These are phyloP conservation scores for Bretschneidera sinensis DNA, from an alignment of 345 rosid species.

Conservation along the genomic window DNA sequence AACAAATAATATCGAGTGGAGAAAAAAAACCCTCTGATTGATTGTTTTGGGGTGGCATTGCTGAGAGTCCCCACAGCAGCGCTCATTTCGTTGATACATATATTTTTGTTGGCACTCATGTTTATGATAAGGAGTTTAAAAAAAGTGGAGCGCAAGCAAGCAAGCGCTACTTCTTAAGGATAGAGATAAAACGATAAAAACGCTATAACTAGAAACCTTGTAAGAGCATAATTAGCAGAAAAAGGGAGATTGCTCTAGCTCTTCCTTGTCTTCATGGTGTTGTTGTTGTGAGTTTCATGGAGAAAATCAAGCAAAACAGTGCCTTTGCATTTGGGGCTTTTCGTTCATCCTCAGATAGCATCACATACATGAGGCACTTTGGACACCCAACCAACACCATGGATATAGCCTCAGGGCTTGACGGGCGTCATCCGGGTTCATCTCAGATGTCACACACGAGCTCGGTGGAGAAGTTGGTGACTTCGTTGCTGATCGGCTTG, in stretches of 20 bases:
- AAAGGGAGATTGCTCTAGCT: constrained; percentile 11
- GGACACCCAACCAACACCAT: constrained; percentile 96
- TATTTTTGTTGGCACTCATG: constrained; percentile 15
- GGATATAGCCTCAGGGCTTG: constrained; percentile 88
- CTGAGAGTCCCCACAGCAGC: too few relatives aligned
- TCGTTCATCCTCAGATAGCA: constrained; percentile 78
- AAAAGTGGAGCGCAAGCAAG: constrained; percentile 60
- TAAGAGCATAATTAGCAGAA: neutral
- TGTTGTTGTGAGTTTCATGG: constrained; percentile 35
- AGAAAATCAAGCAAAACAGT: constrained; percentile 80
- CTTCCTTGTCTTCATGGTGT: constrained; percentile 34
- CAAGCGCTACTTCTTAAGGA: constrained; percentile 50
- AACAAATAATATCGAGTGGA: too few relatives aligned
- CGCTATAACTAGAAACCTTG: constrained; percentile 11
- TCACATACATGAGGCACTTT: constrained; percentile 87
- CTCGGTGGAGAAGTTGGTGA: constrained; percentile 88
- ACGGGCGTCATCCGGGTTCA: constrained; percentile 46
- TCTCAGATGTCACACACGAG: constrained; percentile 87
- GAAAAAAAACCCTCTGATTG: too few relatives aligned
- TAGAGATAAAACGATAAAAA: too few relatives aligned
- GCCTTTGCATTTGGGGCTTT: constrained; percentile 88
- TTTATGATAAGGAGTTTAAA: constrained; percentile 10
- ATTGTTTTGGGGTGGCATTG: too few relatives aligned
- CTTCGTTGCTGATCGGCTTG: constrained; percentile 52
- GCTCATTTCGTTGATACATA: neutral